Evolutionary conservation across 371 early-diverging fungal genomes (phyloP).

Genomic region (Apophysomyces trapeziformis): DNA sequence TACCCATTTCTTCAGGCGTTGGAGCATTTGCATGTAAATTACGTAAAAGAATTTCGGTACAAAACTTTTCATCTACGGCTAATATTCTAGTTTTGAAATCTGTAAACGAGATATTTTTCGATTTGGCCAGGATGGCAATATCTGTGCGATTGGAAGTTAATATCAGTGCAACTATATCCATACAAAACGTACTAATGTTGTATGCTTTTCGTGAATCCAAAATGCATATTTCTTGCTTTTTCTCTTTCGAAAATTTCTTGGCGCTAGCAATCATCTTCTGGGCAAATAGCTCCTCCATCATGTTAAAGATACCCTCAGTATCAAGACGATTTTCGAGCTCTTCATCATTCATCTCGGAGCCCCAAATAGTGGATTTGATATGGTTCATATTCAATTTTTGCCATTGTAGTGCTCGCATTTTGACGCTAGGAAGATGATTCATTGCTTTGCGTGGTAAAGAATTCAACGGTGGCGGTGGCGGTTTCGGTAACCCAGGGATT

Average conservation of each 20-base stretch:
- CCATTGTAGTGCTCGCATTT: conserved; percentile 85
- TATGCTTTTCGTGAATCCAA: conserved; percentile 78
- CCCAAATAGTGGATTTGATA: conserved; percentile 66
- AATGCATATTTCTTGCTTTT: conserved; percentile 63
- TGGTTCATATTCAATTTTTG: conserved; percentile 75
- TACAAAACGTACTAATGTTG: conserved; percentile 66
- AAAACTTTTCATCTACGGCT: conserved; percentile 63
- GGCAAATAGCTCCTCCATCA: conserved; percentile 76
- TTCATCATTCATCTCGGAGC: conserved; percentile 25
- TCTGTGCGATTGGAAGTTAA: conserved; percentile 35
- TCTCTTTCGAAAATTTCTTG: conserved; percentile 32
- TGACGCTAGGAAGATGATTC: conserved; percentile 67
- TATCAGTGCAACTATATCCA: background rate
- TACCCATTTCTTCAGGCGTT: conserved; percentile 77
- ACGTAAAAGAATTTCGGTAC: conserved; percentile 69
- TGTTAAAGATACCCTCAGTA: conserved; percentile 65
- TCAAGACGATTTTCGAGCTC: conserved; percentile 55
- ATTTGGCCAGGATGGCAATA: conserved; percentile 70
- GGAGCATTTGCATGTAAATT: conserved; percentile 73
- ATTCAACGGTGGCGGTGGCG: conserved; percentile 11
- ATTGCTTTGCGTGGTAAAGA: conserved; percentile 58
- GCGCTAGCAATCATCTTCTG: conserved; percentile 65
- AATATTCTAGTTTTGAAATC: conserved; percentile 66
- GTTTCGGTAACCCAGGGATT: conserved; percentile 7
- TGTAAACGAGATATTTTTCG: conserved; percentile 64